A percentile compares a stretch with the other conserved stretches of the same genome.
Conservation (phyloP, 1,139 yeast genomes). For the Geotrichum histeridarum region DNA sequence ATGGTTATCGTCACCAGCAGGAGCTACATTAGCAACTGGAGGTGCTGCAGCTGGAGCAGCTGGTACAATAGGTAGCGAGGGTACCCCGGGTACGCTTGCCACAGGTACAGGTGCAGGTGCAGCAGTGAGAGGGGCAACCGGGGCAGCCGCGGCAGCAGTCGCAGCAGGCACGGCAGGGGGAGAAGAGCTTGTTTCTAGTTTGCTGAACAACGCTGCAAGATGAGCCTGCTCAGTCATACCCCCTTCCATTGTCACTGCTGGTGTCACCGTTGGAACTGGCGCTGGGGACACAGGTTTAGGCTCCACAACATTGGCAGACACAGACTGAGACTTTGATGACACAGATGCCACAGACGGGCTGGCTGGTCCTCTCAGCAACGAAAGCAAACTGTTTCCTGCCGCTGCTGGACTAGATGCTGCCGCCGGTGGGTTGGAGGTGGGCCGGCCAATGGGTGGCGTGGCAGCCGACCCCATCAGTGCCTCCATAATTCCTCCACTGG, state of each 20-base stretch:
- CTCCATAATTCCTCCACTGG: background rate
- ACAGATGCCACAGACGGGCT: background rate
- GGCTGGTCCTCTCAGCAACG: background rate
- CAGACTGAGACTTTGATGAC: background rate
- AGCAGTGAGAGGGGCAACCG: background rate
- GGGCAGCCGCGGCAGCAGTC: background rate
- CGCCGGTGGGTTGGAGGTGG: background rate
- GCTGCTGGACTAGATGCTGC: background rate
- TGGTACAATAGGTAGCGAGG: too few relatives aligned
- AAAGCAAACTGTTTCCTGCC: background rate
- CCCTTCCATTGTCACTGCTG: background rate
- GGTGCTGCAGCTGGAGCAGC: background rate
- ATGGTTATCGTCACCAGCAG: background rate
- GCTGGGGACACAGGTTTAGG: background rate
- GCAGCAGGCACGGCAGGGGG: background rate
- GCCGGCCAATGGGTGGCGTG: conserved; percentile 13
- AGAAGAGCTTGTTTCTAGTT: conserved; percentile 4
- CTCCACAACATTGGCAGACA: background rate
- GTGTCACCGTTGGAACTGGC: background rate
- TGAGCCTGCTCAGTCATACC: conserved; percentile 4
- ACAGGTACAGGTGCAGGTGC: too few relatives aligned
- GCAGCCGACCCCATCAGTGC: background rate
- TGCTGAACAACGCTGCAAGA: conserved; percentile 4
- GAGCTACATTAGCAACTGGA: background rate
- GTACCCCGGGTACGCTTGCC: too few relatives aligned